Conservation (phyloP, 1,139 yeast species). For the Saccharomyces hybrid region DNA sequence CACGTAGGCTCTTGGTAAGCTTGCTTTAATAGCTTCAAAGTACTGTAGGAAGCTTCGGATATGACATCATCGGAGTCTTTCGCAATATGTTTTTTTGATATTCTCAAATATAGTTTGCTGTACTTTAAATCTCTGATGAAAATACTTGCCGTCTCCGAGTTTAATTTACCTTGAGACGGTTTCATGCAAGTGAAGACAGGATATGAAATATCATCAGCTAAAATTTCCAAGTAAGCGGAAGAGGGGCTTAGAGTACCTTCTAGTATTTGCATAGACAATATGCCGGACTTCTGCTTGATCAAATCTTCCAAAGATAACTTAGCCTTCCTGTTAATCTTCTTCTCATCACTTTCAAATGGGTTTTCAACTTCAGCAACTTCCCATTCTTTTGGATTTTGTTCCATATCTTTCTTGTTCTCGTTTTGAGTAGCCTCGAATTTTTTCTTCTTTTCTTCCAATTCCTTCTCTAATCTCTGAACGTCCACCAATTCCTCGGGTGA, state of each 20-base stretch:
- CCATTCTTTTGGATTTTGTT: conserved; percentile 51
- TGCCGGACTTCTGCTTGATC: conserved; percentile 53
- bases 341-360: conserved; percentile 35
- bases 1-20: conserved; percentile 42
- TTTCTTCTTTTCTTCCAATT: conserved; percentile 33
- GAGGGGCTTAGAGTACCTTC: conserved; percentile 43
- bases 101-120: conserved; percentile 49
- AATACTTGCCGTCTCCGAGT: conserved; percentile 44
- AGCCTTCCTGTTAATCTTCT: conserved; percentile 37
- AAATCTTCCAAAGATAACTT: conserved; percentile 46
- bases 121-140: conserved; percentile 65
- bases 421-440: conserved; percentile 39
- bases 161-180: conserved; percentile 25
- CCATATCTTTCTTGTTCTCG: conserved; percentile 41
- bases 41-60: conserved; percentile 42
- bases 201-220: conserved; percentile 55
- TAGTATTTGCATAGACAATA: conserved; percentile 45
- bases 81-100: conserved; percentile 46
- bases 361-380: conserved; percentile 55
- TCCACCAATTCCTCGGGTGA: conserved; percentile 48
- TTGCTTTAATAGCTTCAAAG: conserved; percentile 45
- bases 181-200: conserved; percentile 53
- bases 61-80: conserved; percentile 42
- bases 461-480: conserved; percentile 37
- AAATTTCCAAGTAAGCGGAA: conserved; percentile 47